Evolutionary conservation across 768 basidiomycete genomes (phyloP), one percentile per base, ranked within the genome.

Genomic region (Terana coerulea): DNA sequence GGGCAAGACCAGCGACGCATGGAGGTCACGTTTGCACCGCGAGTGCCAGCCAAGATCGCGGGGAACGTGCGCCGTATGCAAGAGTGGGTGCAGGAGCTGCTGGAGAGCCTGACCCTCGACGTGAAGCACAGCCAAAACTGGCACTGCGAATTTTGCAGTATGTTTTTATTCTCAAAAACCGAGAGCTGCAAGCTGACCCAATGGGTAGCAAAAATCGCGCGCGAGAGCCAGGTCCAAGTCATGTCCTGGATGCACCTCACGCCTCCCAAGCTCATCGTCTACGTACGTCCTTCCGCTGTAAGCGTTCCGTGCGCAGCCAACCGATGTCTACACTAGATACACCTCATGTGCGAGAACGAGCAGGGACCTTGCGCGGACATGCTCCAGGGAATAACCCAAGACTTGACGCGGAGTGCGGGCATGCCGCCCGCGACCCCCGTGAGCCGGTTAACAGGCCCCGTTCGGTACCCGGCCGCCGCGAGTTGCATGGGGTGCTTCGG

Each of bases 401-500:
- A 29, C 10, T 48, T 59, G 47, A 33, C 30, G 40, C 30, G 15
- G 22, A 34, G 40, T 28, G 42, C 42, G 10, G 49, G 40, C 15
- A 46, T 35, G 10, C 43, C 36, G 11, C 40, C 44, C 22, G 29
- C 30, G 3, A 49, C 44, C 0, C 29, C 39, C 19, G 29, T 28
- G 24, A 36, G 1, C 21, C 8, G 50, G 48, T 4, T 43, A n/a
- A n/a, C 30, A 28, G 43, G 30, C 5, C 8, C 12, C 2, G 30
- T 25, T 17, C 25, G n/a, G n/a, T 57, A 37, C 36, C 56, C 59
- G 8, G 52, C 45, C 21, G 53, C 51, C 30, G 56, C 53, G 24
- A 57, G 56, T 47, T 60, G 59, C 30, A 47, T 45, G 8, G 15
- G 45, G 12, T 60, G 59, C 51, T 29, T 47, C 35, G 17, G 25